Base-by-base conservation (phyloP, 2,329 filamentous ascomycete genomes). In the Trichoderma semiorbis region DNA sequence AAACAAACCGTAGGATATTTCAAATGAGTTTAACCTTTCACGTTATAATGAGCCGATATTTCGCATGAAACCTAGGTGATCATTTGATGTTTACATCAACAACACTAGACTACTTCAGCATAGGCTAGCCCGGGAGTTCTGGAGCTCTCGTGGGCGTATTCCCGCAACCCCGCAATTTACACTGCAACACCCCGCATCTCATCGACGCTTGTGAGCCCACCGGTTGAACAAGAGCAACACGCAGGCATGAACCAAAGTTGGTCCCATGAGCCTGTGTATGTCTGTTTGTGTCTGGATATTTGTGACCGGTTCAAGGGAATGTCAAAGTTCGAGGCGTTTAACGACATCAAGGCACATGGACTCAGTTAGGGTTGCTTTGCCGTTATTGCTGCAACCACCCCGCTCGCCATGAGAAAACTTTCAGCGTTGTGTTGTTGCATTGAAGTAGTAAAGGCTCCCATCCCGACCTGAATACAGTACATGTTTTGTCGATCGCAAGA, bases 161-260 rank as follows among this genome's bases (percentile, higher is more conserved):
- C 12, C 30, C 63, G 43, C 63, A 14, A 50, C 14, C 30, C 30
- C 39, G 21, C 28, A 55, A 16, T 18, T 26, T 30, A 6, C 30
- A 62, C 43, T 66, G 43, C 43, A 66, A 66, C 63, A 66, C 63
- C 63, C 63, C 63, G 43, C 63, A 66, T 66, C 47, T 55, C 63
- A 50, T 32, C 43, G n/a, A 30, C n/a, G 16, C 28, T n/a, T 34
- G 7, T 30, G n/a, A 65, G 16, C 16, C 60, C 34, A 55, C 8
- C n/a, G 7, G 21, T 32, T 60, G 57, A 34, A 34, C 28, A 34
- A n/a, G 11, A 53, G 43, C 43, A 50, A 36, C 63, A 55, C 28
- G n/a, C n/a, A 53, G 18, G 12, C n/a, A 24, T 28, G 10, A 7
- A n/a, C 14, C n/a, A 14, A 8, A 21, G 26, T n/a, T 6, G n/a